Percentiles rank a stretch among this genome's conserved stretches.
These are phyloP conservation scores for Phycomyces blakesleeanus DNA, from an alignment of 192 early-diverging fungal species.

Conservation along the genomic window DNA sequence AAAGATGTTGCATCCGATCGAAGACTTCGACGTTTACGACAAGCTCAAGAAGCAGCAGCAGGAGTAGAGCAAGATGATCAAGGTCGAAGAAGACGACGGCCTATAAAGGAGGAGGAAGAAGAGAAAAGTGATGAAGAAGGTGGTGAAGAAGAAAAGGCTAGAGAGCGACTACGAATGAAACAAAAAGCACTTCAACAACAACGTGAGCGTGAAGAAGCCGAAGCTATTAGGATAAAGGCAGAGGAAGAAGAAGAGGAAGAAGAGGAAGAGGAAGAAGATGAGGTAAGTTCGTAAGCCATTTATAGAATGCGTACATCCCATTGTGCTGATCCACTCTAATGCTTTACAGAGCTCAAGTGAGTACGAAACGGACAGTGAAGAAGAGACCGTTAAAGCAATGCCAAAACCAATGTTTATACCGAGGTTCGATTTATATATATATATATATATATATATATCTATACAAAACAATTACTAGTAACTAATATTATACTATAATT, in stretches of 20 bases:
- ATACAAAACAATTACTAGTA: too few species aligned
- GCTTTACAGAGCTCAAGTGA: slow-evolving; percentile 35
- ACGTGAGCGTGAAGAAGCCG: slow-evolving; percentile 32
- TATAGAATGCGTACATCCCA: not conserved
- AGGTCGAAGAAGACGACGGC: slow-evolving; percentile 28
- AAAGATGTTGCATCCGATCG: slow-evolving; percentile 38
- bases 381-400: slow-evolving; percentile 51
- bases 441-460: too few species aligned
- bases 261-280: slow-evolving; percentile 29
- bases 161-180: slow-evolving; percentile 32
- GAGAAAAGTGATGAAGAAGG: slow-evolving; percentile 37
- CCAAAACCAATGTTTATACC: slow-evolving; percentile 92
- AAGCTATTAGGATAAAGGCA: slow-evolving; percentile 17
- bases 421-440: slow-evolving; percentile 57
- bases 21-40: slow-evolving; percentile 44
- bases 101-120: slow-evolving; percentile 26
- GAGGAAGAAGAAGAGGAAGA: slow-evolving; percentile 32
- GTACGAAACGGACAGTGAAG: slow-evolving; percentile 66
- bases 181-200: slow-evolving; percentile 25
- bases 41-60: slow-evolving; percentile 36
- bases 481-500: too few species aligned
- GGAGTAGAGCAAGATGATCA: slow-evolving; percentile 19
- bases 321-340: slow-evolving; percentile 12
- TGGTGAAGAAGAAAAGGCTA: slow-evolving; percentile 49
- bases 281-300: not conserved